Base-by-base conservation (phyloP, 2,329 filamentous ascomycete species). In the Monascus ruber region DNA sequence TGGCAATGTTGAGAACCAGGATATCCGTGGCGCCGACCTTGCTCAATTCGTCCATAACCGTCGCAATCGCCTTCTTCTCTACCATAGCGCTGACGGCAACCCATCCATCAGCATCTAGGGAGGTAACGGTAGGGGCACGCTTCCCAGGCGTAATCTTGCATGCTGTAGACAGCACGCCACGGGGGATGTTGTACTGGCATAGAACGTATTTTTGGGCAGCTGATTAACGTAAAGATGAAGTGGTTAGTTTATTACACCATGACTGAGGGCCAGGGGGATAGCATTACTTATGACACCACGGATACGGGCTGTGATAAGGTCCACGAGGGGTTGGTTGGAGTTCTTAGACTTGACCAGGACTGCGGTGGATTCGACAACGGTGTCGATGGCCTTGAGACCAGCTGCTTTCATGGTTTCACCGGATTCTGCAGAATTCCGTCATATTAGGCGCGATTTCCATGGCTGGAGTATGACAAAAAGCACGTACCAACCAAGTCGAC, bases 401-500 rank as follows among this genome's bases (percentile, higher is more conserved):
- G 89, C 89, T 17, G 89, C 91, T 56, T 85, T 83, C 91, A 98
- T 98, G 0, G 91, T 98, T 66, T 96, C 89, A 41, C 91, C 91
- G 17, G 91, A 96, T 71, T 98, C 89, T 91, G 51, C 1, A 17
- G 6, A 11, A 25, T 2, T 36, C 41, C 26, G 4, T 11, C 7
- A n/a, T 6, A 35, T 52, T 28, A 43, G 38, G 3, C 32, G 28
- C 27, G 33, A 11, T 28, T 35, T 27, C 10, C 36, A 29, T 17
- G 26, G 9, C 10, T 10, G 17, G 24, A 31, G 33, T 24, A 42
- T 24, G 32, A 34, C 6, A 27, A 8, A 6, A 11, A 37, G n/a
- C 32, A 76, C 83, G 60, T 65, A 91, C 86, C 87, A 58, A 98
- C 91, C 42, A 98, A 79, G 68, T 98, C 91, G 35, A 98, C 87